These are phyloP conservation scores for Teunomyces barrocoloradensis DNA, from an alignment of 805 yeast species.

Conservation along the genomic window DNA sequence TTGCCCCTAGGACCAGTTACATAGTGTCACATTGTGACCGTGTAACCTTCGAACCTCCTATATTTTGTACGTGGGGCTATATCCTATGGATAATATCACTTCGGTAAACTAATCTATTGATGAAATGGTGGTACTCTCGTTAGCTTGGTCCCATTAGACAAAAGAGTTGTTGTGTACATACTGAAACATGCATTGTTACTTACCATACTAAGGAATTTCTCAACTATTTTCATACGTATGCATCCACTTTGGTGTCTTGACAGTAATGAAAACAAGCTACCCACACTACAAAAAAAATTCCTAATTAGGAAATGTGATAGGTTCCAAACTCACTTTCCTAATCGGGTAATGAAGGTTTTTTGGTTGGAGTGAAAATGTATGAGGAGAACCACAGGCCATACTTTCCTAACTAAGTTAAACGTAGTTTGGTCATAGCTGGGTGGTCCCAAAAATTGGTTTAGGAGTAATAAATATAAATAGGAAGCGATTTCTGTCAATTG, in stretches of 20 bases:
- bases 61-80: no score
- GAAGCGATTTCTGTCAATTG: background rate
- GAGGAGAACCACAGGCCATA: conserved; percentile 4
- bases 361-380: background rate
- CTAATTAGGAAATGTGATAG: conserved; percentile 14
- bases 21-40: background rate
- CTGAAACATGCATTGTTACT: background rate
- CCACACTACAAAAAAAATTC: conserved; percentile 12
- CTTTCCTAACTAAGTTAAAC: conserved; percentile 7
- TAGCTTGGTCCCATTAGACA: no score
- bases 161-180: background rate
- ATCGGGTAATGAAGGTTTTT: conserved; percentile 16
- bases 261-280: background rate
- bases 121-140: no score
- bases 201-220: background rate
- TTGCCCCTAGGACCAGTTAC: background rate
- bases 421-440: background rate
- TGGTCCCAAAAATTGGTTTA: no score
- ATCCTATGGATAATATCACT: no score
- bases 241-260: background rate
- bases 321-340: conserved; percentile 17
- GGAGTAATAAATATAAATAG: background rate
- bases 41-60: background rate
- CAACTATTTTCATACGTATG: background rate
- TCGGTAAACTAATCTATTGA: no score